Evolutionary conservation across 768 basidiomycete species (phyloP).

Genomic region (Psilocybe sp.): DNA sequence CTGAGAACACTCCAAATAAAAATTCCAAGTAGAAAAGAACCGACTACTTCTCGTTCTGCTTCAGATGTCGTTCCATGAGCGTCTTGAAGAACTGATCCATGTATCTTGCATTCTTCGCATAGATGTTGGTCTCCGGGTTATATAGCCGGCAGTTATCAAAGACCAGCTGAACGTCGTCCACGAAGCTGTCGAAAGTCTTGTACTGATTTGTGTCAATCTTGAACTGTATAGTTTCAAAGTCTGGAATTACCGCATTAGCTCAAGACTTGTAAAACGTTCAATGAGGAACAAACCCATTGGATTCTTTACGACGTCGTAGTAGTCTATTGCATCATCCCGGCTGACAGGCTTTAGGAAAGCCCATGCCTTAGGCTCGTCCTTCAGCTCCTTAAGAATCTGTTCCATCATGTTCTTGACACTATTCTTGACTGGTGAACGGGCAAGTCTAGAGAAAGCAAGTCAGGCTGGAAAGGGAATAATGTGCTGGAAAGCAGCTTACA

Average conservation of each 20-base stretch:
- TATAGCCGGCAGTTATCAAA: slow-evolving; percentile 89
- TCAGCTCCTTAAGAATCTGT: slow-evolving; percentile 44
- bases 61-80: slow-evolving; percentile 30
- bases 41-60: slow-evolving; percentile 26
- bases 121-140: slow-evolving; percentile 79
- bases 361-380: slow-evolving; percentile 57
- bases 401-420: slow-evolving; percentile 75
- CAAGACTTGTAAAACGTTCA: background rate
- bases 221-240: slow-evolving; percentile 83
- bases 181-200: slow-evolving; percentile 65
- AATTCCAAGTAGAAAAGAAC: background rate
- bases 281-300: slow-evolving; percentile 79
- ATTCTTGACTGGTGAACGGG: slow-evolving; percentile 25
- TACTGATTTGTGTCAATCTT: slow-evolving; percentile 92
- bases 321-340: slow-evolving; percentile 77
- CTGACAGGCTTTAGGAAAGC: slow-evolving; percentile 84
- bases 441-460: slow-evolving; percentile 21
- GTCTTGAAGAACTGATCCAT: slow-evolving; percentile 78
- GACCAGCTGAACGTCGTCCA: slow-evolving; percentile 78
- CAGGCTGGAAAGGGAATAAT: slow-evolving; percentile 1
- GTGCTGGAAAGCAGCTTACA: slow-evolving; percentile 40
- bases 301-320: slow-evolving; percentile 82
- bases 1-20: background rate
- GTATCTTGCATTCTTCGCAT: slow-evolving; percentile 81
- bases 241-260: slow-evolving; percentile 34